Evolutionary conservation across 371 early-diverging fungal species (phyloP), one percentile per base, ranked within the genome.

Genomic region (Conidiobolus coronatus): DNA sequence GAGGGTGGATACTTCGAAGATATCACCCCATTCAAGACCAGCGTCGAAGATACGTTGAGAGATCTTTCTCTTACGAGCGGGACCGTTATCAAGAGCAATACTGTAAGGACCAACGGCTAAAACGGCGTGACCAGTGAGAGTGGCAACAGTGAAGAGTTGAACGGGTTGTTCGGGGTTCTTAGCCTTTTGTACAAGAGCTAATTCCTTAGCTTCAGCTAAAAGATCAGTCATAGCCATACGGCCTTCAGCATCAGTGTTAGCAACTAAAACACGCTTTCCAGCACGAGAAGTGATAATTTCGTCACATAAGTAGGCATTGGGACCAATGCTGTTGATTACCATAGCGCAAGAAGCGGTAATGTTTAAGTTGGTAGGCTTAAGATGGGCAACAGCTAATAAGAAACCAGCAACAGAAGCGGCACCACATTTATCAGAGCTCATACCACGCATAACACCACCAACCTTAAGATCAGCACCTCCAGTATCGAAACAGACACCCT

Each of bases 241-340:
- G 23, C 89, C 89, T 62, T 89, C 89, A 20, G 88, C 89, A 57
- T 87, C 88, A 0, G 89, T 88, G 64, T 86, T 82, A 35, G 75
- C 79, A 39, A 86, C 74, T 37, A 81, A 56, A 2, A 86, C 84
- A 36, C 86, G 73, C n/a, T 67, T 72, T 6, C 89, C 88, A 24
- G 76, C 78, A 17, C 88, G 72, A 18, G 81, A 74, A 43, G 67
- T 61, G 24, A 89, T 64, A 15, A 87, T 62, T 53, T 89, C 88
- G 56, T 89, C 89, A 45, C 71, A 67, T 20, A 86, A 79, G 59
- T 81, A 80, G 37, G 75, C 61, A 51, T 83, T 79, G 19, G 83
- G 67, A 5, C 86, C 86, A 43, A 83, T 66, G 17, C 76, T 76
- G 64, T 89, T 86, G 50, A 85, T 72, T 35, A 82, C 85, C 49